phyloP scores from a whole-genome alignment of 2,329 filamentous ascomycete genomes.

The Apiospora pterosperma region DNA sequence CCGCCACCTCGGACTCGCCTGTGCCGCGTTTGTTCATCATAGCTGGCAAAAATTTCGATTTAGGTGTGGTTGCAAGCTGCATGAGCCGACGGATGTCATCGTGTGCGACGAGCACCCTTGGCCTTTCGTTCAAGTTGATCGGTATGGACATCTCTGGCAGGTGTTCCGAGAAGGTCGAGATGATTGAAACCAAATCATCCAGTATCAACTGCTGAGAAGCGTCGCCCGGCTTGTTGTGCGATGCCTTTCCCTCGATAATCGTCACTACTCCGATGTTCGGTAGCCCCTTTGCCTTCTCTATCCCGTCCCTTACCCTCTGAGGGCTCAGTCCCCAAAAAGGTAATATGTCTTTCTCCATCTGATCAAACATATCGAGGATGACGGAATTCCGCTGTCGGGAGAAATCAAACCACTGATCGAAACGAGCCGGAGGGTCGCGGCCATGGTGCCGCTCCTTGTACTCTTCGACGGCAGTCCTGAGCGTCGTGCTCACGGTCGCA shows the following conservation, averaged over 20 bases:
- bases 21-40: conserved; percentile 23
- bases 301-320: conserved; percentile 61
- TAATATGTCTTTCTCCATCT: conserved; percentile 69
- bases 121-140: conserved; percentile 76
- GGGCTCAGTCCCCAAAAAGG: conserved; percentile 78
- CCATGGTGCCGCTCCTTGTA: conserved; percentile 55
- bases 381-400: conserved; percentile 65
- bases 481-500: conserved; percentile 43
- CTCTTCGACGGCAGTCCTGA: conserved; percentile 42
- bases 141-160: conserved; percentile 82
- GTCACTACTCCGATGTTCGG: conserved; percentile 47
- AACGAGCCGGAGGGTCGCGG: conserved; percentile 73
- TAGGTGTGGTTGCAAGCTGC: conserved; percentile 26
- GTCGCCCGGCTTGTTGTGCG: conserved; percentile 31
- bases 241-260: conserved; percentile 62
- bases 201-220: conserved; percentile 33
- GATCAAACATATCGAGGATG: conserved; percentile 78
- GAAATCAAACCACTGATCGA: conserved; percentile 81
- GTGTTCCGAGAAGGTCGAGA: conserved; percentile 66
- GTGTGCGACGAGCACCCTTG: conserved; percentile 68
- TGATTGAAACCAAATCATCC: conserved; percentile 57
- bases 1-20: conserved; percentile 2
- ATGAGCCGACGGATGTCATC: conserved; percentile 47
- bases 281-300: conserved; percentile 33
- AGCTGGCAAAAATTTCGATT: conserved; percentile 46